Evolutionary conservation across 2,329 filamentous ascomycete species (phyloP).

Genomic region (Fusarium sp.): DNA sequence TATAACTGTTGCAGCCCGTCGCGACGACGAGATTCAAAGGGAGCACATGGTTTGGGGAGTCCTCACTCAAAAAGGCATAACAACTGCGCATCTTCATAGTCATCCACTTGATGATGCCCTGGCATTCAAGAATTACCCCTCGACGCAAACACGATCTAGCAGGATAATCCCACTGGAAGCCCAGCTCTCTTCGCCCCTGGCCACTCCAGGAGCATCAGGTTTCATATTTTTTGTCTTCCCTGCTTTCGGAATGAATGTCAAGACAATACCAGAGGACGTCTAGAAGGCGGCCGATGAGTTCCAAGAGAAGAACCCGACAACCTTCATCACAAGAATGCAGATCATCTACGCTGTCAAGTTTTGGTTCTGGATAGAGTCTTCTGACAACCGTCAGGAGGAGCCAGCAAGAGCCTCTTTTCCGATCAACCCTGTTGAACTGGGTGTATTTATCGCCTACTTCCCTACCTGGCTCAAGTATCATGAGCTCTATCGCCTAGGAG

Average conservation of each 20-base stretch:
- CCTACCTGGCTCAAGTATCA: conserved; percentile 9
- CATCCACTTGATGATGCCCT: neutral
- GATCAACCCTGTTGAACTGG: neutral
- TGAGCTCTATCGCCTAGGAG: neutral
- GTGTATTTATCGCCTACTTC: conserved; percentile 11
- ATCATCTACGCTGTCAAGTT: neutral
- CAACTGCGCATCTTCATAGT: neutral
- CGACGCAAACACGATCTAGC: rapidly evolving
- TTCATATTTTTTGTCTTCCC: neutral
- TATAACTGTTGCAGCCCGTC: neutral
- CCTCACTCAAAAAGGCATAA: neutral
- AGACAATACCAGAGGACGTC: neutral
- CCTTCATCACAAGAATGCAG: neutral
- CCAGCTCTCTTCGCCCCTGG: neutral
- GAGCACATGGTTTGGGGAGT: neutral
- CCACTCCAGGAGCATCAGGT: rapidly evolving
- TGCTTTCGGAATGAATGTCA: neutral
- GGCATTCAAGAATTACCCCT: neutral
- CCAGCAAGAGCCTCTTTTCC: rapidly evolving
- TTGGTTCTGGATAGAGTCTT: conserved; percentile 5
- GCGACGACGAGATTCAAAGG: rapidly evolving
- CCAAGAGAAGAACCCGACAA: neutral
- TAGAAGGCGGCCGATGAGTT: neutral
- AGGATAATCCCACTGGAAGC: neutral
- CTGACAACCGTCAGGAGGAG: neutral